phyloP scores from a whole-genome alignment of 1,139 yeast genomes.

The Lodderomyces jiufengensis region DNA sequence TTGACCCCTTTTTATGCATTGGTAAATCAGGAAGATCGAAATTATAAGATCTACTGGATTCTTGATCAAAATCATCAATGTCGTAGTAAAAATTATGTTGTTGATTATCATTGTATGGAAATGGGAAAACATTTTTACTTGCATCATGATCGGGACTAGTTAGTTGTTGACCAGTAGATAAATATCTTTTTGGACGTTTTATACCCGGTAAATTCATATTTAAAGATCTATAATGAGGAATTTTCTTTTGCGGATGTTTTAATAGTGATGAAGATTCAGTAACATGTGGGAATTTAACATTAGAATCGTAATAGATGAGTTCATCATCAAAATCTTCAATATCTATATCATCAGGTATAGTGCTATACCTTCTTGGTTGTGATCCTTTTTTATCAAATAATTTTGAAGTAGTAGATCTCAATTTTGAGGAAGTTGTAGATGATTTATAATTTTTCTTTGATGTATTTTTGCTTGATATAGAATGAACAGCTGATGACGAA shows the following conservation, averaged over 20 bases:
- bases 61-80: slow-evolving; percentile 42
- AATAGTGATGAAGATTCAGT: slow-evolving; percentile 35
- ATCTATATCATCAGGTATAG: slow-evolving; percentile 65
- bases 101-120: slow-evolving; percentile 43
- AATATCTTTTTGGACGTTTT: slow-evolving; percentile 35
- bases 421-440: slow-evolving; percentile 35
- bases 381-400: slow-evolving; percentile 69
- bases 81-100: slow-evolving; percentile 34
- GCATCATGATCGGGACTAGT: slow-evolving; percentile 1
- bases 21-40: slow-evolving; percentile 18
- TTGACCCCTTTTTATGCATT: slow-evolving; percentile 10
- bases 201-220: slow-evolving; percentile 32
- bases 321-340: slow-evolving; percentile 65
- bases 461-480: slow-evolving; percentile 24
- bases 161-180: slow-evolving; percentile 33
- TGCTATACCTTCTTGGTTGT: slow-evolving; percentile 68
- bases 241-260: slow-evolving; percentile 24
- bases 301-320: slow-evolving; percentile 44
- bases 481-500: slow-evolving; percentile 10
- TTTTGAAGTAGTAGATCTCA: slow-evolving; percentile 67
- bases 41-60: slow-evolving; percentile 18
- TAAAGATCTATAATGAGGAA: slow-evolving; percentile 44
- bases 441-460: slow-evolving; percentile 27
- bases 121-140: slow-evolving; percentile 35
- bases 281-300: slow-evolving; percentile 13